Percentiles rank a stretch among this genome's conserved stretches.
Conservation (phyloP, 2,329 filamentous ascomycete species). For the Aspergillus sp. region DNA sequence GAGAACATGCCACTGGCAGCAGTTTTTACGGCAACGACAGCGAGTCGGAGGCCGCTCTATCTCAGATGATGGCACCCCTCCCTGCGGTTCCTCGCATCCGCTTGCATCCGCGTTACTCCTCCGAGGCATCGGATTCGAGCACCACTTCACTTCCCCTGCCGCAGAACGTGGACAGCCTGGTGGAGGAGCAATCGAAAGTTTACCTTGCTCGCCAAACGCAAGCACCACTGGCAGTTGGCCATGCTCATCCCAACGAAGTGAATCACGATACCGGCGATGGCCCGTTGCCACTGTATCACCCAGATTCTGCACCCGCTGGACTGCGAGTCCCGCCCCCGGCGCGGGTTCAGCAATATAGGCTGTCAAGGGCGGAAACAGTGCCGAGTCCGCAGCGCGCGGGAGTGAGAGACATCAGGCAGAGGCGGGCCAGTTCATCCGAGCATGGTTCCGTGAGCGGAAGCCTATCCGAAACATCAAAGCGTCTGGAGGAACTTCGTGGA, state of each 20-base stretch:
- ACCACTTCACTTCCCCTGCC: constrained; percentile 57
- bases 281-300: too few species aligned
- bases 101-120: constrained; percentile 52
- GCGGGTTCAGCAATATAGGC: not conserved
- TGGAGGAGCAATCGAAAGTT: constrained; percentile 71
- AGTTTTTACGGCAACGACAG: constrained; percentile 60
- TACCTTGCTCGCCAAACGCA: constrained; percentile 51
- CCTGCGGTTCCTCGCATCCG: constrained; percentile 39
- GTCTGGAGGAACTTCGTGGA: not conserved
- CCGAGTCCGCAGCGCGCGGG: not conserved
- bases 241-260: too few species aligned
- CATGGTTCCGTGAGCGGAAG: not conserved
- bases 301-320: too few species aligned
- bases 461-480: not conserved
- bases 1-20: constrained; percentile 52
- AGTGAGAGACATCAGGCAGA: not conserved
- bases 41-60: constrained; percentile 55
- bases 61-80: constrained; percentile 38
- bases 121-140: constrained; percentile 52
- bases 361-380: not conserved
- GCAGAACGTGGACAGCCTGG: constrained; percentile 62
- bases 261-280: too few species aligned
- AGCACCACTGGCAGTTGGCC: too few species aligned
- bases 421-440: not conserved
- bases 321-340: not conserved